A percentile compares a stretch with the other conserved stretches of the same genome.
Conservation (phyloP, 176 grass and related monocot genomes). For the Tillandsia fasciculata region DNA sequence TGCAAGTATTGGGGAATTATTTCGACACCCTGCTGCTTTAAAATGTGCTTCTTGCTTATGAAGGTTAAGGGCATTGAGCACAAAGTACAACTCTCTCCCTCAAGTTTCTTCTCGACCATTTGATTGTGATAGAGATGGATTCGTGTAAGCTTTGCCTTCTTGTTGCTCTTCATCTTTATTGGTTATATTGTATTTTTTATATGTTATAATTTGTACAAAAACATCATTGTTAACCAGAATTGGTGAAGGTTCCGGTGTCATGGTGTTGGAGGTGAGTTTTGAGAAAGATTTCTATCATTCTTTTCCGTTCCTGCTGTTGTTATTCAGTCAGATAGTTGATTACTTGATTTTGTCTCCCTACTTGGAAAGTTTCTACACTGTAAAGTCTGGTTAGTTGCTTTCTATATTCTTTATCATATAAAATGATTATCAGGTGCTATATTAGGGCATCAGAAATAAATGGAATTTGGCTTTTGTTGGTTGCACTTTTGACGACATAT, state of each 20-base stretch:
- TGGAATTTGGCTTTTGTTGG: too few relatives aligned
- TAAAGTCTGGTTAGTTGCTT: too few relatives aligned
- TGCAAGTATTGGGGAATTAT: background rate
- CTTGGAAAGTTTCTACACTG: too few relatives aligned
- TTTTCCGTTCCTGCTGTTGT: background rate
- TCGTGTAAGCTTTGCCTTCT: constrained; percentile 53
- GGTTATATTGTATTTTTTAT: background rate
- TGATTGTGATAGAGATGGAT: constrained; percentile 94
- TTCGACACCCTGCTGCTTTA: background rate
- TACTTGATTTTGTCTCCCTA: background rate
- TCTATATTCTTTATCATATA: too few relatives aligned
- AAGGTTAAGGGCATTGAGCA: constrained; percentile 74
- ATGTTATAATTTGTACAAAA: constrained; percentile 20
- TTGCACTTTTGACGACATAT: too few relatives aligned
- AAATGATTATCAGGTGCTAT: too few relatives aligned
- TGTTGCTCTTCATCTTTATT: constrained; percentile 1
- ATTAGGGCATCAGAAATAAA: too few relatives aligned
- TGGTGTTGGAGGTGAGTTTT: constrained; percentile 90
- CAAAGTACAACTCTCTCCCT: constrained; percentile 63
- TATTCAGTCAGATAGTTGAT: background rate
- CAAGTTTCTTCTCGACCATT: constrained; percentile 71
- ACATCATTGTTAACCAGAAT: constrained; percentile 45
- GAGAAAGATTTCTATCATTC: background rate
- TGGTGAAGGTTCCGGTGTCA: constrained; percentile 86
- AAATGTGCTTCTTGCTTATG: constrained; percentile 6